Percentiles rank a stretch among this genome's conserved stretches.
Conservation (phyloP, 257 asterid species). For the Nicotiana sylvestris region DNA sequence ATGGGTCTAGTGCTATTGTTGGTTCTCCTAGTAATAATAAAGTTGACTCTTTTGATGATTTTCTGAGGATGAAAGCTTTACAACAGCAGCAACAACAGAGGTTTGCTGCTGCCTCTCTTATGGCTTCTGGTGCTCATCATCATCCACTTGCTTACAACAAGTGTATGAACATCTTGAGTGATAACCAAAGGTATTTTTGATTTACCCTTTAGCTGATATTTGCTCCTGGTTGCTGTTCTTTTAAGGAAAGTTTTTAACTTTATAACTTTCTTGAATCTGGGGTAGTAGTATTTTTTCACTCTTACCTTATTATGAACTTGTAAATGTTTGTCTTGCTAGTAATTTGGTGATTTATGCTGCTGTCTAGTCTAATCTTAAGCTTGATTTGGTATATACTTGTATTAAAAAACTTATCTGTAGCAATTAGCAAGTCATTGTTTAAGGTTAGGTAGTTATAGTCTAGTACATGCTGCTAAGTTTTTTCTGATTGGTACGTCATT, state of each 20-base stretch:
- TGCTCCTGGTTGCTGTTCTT: background rate
- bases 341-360: background rate
- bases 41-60: conserved; percentile 54
- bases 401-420: background rate
- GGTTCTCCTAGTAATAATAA: conserved; percentile 51
- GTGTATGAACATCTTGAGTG: conserved; percentile 59
- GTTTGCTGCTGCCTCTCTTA: conserved; percentile 45
- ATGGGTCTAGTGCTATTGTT: conserved; percentile 13
- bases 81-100: conserved; percentile 84
- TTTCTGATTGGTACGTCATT: conserved; percentile 1
- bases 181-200: conserved; percentile 53
- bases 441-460: background rate
- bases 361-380: background rate
- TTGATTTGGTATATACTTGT: background rate
- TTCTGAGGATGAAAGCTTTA: conserved; percentile 63
- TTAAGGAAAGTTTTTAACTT: conserved; percentile 18
- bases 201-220: background rate
- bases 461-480: background rate
- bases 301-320: background rate
- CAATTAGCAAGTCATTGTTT: background rate
- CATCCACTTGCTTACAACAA: conserved; percentile 53
- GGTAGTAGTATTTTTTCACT: background rate
- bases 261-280: background rate
- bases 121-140: conserved; percentile 64
- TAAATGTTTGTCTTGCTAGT: background rate